phyloP scores from a whole-genome alignment of 352 stramenopile genomes.

The Pythium vanterpoolii region DNA sequence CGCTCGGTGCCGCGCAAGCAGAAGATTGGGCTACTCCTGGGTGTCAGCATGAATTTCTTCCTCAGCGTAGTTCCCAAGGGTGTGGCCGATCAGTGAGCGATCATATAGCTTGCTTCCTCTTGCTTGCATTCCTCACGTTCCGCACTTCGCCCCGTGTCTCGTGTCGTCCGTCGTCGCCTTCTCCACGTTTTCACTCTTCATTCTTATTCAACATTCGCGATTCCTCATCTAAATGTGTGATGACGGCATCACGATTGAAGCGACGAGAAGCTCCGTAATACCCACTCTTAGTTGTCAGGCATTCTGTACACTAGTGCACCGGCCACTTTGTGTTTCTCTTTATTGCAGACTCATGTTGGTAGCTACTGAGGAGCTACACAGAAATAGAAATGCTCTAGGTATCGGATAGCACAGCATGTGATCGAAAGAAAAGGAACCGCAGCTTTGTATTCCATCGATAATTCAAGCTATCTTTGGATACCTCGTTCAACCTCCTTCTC shows the following conservation, averaged over 20 bases:
- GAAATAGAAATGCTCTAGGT: neutral
- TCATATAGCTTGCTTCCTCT: too few relatives aligned
- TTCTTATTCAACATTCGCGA: neutral
- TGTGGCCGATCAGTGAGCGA: conserved; percentile 50
- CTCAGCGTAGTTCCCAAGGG: conserved; percentile 82
- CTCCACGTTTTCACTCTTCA: too few relatives aligned
- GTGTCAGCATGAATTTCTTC: conserved; percentile 89
- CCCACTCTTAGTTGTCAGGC: neutral
- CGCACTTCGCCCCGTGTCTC: neutral
- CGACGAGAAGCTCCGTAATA: neutral
- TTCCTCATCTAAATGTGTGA: neutral
- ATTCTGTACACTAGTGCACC: neutral
- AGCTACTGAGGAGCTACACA: neutral
- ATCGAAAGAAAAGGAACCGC: conserved; percentile 3
- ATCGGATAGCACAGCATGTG: neutral
- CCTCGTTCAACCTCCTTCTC: conserved; percentile 7
- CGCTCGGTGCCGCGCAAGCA: conserved; percentile 83
- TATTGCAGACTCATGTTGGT: neutral
- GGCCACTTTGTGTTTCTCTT: neutral
- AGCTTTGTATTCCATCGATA: conserved; percentile 11
- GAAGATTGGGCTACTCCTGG: conserved; percentile 80
- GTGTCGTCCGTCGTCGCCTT: neutral
- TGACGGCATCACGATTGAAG: neutral
- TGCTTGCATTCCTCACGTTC: neutral
- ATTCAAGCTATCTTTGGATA: conserved; percentile 4